phyloP scores from a whole-genome alignment of 1,139 yeast genomes.

The Geotrichum macrosporum region DNA sequence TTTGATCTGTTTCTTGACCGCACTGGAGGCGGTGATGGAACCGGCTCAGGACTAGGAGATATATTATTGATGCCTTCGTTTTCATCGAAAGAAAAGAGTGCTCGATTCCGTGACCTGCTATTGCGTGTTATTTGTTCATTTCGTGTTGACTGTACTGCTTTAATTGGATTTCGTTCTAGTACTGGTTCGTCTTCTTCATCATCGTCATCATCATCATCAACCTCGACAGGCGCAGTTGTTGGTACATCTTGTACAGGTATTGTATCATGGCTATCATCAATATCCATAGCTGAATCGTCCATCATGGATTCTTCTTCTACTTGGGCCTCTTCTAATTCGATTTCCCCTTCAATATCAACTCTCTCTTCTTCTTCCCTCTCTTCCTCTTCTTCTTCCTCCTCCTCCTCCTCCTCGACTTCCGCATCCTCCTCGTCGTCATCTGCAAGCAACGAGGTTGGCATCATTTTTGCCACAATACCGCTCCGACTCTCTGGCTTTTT shows the following conservation, averaged over 20 bases:
- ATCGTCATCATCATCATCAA: slow-evolving; percentile 22
- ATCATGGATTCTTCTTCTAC: not conserved
- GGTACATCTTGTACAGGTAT: slow-evolving; percentile 15
- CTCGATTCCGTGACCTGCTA: not conserved
- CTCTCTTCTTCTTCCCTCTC: slow-evolving; percentile 17
- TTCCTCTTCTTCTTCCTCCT: slow-evolving; percentile 15
- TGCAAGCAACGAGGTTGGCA: slow-evolving; percentile 12
- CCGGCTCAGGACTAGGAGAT: not conserved
- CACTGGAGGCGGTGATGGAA: slow-evolving; percentile 1
- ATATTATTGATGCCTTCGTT: not conserved
- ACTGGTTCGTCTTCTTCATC: slow-evolving; percentile 25
- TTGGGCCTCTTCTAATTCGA: no score
- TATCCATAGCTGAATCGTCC: slow-evolving; percentile 12
- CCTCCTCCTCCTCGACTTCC: slow-evolving; percentile 19
- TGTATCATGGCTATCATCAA: slow-evolving; percentile 15
- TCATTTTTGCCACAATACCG: slow-evolving; percentile 8
- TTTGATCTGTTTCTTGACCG: not conserved
- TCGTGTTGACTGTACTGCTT: not conserved
- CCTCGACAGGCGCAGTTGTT: slow-evolving; percentile 26
- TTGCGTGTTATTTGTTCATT: not conserved
- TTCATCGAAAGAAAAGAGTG: not conserved
- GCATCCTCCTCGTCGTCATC: slow-evolving; percentile 19
- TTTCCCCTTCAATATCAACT: no score
- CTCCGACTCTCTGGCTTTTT: not conserved
- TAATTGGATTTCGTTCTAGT: slow-evolving; percentile 13